Percentiles rank a stretch among this genome's conserved stretches.
These are phyloP conservation scores for Pistacia integerrima DNA, from an alignment of 345 rosid genomes.

Conservation along the genomic window DNA sequence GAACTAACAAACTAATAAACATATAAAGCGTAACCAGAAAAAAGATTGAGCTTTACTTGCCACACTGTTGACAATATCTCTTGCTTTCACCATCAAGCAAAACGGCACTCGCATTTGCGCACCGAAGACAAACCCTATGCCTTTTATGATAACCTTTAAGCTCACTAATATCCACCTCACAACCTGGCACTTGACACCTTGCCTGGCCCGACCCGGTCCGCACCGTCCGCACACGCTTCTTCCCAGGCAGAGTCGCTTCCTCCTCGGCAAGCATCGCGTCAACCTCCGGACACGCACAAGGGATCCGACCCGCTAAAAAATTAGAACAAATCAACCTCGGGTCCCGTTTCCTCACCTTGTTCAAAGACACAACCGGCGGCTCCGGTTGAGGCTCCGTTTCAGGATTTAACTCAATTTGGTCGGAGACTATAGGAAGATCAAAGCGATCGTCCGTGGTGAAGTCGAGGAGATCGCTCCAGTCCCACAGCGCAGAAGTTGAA, in stretches of 20 bases:
- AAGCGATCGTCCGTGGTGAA: conserved; percentile 66
- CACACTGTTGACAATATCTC: conserved; percentile 99
- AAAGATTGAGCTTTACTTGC: conserved; percentile 56
- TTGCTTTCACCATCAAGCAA: conserved; percentile 65
- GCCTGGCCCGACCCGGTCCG: conserved; percentile 37
- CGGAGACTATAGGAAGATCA: conserved; percentile 44
- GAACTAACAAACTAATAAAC: background rate
- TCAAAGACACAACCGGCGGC: conserved; percentile 23
- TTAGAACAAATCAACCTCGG: conserved; percentile 84
- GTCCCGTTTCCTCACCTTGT: conserved; percentile 88
- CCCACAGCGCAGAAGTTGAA: conserved; percentile 61
- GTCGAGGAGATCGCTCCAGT: conserved; percentile 84
- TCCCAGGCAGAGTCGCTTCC: conserved; percentile 47
- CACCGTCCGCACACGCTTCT: conserved; percentile 55
- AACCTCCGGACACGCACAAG: conserved; percentile 92
- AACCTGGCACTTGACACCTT: conserved; percentile 78
- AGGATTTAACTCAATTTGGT: conserved; percentile 13
- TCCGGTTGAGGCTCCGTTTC: conserved; percentile 29
- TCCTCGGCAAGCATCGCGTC: conserved; percentile 68
- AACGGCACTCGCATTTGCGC: conserved; percentile 70
- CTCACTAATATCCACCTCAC: conserved; percentile 84
- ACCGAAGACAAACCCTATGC: conserved; percentile 85
- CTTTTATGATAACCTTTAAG: conserved; percentile 91
- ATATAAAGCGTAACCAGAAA: background rate
- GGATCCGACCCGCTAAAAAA: conserved; percentile 77